Evolutionary conservation across 202 grass and related monocot species (phyloP).

Genomic region (Hordeum pubiflorum): DNA sequence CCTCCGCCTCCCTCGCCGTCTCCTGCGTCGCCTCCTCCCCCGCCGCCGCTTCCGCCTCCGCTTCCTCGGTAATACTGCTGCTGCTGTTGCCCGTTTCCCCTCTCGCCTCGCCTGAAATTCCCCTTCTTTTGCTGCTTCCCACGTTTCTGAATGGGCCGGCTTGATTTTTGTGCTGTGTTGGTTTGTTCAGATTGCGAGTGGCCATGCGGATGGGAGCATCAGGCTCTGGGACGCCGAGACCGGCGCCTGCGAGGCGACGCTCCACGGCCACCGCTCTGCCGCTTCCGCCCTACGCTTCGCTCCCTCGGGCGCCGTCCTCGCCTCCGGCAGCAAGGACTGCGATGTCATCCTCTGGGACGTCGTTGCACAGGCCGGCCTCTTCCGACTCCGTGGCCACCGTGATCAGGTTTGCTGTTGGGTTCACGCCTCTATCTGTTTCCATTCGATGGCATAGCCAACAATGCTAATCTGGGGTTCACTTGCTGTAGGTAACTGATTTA

Average conservation of each 20-base stretch:
- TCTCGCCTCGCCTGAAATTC: neutral
- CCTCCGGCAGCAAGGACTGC: slow-evolving; percentile 90
- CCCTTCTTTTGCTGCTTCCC: neutral
- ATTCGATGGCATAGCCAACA: neutral
- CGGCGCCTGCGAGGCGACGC: slow-evolving; percentile 71
- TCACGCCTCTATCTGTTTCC: neutral
- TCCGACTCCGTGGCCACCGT: slow-evolving; percentile 75
- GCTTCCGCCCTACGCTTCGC: slow-evolving; percentile 62
- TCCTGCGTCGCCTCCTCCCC: slow-evolving; percentile 53
- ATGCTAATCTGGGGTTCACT: neutral
- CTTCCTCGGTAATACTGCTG: slow-evolving; percentile 35
- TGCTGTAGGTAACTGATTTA: slow-evolving; percentile 75
- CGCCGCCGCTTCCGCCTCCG: slow-evolving; percentile 33
- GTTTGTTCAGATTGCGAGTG: slow-evolving; percentile 67
- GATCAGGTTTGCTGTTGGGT: slow-evolving; percentile 50
- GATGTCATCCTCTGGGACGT: slow-evolving; percentile 94
- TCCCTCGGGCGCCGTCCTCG: slow-evolving; percentile 55
- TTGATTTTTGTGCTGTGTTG: neutral
- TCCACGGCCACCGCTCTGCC: slow-evolving; percentile 80
- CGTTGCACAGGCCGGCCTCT: slow-evolving; percentile 69
- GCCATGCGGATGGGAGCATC: slow-evolving; percentile 88
- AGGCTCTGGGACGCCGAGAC: slow-evolving; percentile 78
- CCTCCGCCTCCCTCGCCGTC: slow-evolving; percentile 44
- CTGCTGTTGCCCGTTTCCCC: neutral
- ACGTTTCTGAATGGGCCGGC: neutral